Percentiles rank a stretch among this genome's conserved stretches.
Evolutionary conservation across 2,329 filamentous ascomycete genomes (phyloP).

Genomic region (Talaromyces sp.): DNA sequence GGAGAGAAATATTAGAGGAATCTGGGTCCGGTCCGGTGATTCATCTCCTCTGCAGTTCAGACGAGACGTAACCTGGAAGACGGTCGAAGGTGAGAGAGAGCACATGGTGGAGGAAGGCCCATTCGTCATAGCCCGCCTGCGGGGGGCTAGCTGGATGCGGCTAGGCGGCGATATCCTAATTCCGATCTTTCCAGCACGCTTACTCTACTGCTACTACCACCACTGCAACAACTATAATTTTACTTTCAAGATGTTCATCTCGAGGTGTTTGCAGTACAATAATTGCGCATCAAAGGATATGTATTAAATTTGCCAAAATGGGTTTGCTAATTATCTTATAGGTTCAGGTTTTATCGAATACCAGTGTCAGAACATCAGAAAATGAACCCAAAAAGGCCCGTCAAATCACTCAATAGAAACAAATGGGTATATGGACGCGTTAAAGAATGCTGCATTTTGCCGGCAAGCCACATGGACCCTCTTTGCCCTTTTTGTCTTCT

Average conservation of each 20-base stretch:
- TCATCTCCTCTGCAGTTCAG: neutral
- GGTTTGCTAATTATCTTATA: neutral
- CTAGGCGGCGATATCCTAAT: neutral
- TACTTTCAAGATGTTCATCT: neutral
- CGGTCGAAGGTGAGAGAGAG: neutral
- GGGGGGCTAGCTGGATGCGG: neutral
- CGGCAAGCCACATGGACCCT: conserved; percentile 70
- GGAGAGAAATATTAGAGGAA: neutral
- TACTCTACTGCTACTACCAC: neutral
- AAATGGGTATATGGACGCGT: conserved; percentile 16
- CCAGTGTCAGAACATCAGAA: neutral
- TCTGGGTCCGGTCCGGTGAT: neutral
- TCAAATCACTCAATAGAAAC: neutral
- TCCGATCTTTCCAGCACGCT: neutral
- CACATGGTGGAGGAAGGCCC: conserved; percentile 7
- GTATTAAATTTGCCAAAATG: neutral
- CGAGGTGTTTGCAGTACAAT: neutral
- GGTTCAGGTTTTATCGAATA: neutral
- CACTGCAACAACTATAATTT: neutral
- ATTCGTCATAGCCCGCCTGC: conserved; percentile 19
- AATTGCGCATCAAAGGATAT: neutral
- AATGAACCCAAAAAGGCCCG: neutral
- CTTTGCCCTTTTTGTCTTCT: conserved; percentile 47
- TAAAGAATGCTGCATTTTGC: conserved; percentile 66
- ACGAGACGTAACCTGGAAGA: neutral